Percentiles rank a stretch among this genome's conserved stretches.
These are phyloP conservation scores for Colletotrichum tamarilloi DNA, from an alignment of 2,329 filamentous ascomycete species.

Conservation along the genomic window DNA sequence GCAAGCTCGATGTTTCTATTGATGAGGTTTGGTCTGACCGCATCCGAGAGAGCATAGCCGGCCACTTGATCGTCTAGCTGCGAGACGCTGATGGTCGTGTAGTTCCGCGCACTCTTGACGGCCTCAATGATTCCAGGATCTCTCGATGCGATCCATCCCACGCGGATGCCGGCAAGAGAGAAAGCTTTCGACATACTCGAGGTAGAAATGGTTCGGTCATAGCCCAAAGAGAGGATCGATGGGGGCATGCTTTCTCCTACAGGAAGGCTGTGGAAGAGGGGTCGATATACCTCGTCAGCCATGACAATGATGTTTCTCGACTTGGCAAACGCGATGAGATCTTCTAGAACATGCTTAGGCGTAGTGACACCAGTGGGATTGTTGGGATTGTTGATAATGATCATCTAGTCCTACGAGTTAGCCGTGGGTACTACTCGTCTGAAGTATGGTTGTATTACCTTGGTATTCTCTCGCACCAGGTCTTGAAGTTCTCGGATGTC, in stretches of 20 bases:
- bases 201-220: slow-evolving; percentile 78
- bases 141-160: slow-evolving; percentile 84
- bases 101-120: slow-evolving; percentile 76
- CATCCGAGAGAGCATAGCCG: slow-evolving; percentile 73
- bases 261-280: slow-evolving; percentile 77
- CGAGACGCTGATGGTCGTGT: slow-evolving; percentile 87
- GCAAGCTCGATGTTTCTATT: slow-evolving; percentile 75
- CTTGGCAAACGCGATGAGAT: slow-evolving; percentile 72
- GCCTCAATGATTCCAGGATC: slow-evolving; percentile 69
- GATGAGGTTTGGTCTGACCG: slow-evolving; percentile 53
- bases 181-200: slow-evolving; percentile 92
- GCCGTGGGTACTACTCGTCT: not conserved
- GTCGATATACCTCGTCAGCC: slow-evolving; percentile 85
- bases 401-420: slow-evolving; percentile 49
- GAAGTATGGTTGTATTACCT: slow-evolving; percentile 61
- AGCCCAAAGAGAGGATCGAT: slow-evolving; percentile 77
- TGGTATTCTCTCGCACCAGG: slow-evolving; percentile 75
- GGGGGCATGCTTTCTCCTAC: slow-evolving; percentile 64
- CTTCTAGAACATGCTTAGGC: slow-evolving; percentile 67
- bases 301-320: slow-evolving; percentile 74
- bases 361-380: slow-evolving; percentile 83
- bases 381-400: slow-evolving; percentile 77
- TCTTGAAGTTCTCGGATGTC: slow-evolving; percentile 71
- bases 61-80: slow-evolving; percentile 84
- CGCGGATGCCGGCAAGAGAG: slow-evolving; percentile 80